Evolutionary conservation across 164 flowering plant genomes (phyloP).

Genomic region (Aristolochia californica): DNA sequence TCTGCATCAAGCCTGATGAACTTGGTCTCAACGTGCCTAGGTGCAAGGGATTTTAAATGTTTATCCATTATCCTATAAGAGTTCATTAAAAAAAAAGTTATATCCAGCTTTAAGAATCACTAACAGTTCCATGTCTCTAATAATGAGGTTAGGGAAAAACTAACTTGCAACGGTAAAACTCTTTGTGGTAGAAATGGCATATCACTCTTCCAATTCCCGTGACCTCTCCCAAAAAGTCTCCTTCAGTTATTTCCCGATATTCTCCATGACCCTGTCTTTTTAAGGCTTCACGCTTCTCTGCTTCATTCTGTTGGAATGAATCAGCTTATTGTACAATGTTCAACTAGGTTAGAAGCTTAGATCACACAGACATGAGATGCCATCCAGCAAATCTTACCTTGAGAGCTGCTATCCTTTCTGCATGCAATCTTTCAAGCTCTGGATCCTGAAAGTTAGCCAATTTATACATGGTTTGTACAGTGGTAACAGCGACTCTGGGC

Average conservation of each 20-base stretch:
- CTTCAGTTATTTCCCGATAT: slow-evolving; percentile 80
- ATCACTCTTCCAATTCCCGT: slow-evolving; percentile 72
- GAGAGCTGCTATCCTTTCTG: slow-evolving; percentile 87
- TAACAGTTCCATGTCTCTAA: too few relatives aligned
- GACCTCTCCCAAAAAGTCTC: slow-evolving; percentile 90
- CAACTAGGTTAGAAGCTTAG: too few relatives aligned
- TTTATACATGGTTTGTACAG: too few relatives aligned
- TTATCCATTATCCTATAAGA: slow-evolving; percentile 80
- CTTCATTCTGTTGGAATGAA: slow-evolving; percentile 57
- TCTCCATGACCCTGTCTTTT: slow-evolving; percentile 87
- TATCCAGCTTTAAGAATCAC: neutral
- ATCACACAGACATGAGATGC: neutral
- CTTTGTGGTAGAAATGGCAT: slow-evolving; percentile 92
- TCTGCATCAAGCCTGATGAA: slow-evolving; percentile 90
- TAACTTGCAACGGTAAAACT: slow-evolving; percentile 98
- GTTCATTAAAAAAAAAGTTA: neutral
- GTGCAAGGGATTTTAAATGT: slow-evolving; percentile 78
- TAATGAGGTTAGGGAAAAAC: neutral
- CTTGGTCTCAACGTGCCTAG: slow-evolving; percentile 65
- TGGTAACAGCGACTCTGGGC: too few relatives aligned
- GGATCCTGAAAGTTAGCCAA: slow-evolving; percentile 61
- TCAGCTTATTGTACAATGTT: too few relatives aligned
- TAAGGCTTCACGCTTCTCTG: slow-evolving; percentile 75
- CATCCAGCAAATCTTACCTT: slow-evolving; percentile 47
- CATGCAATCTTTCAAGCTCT: slow-evolving; percentile 90